These are phyloP conservation scores for Phycomyces nitens DNA, from an alignment of 192 early-diverging fungal species.

Conservation along the genomic window DNA sequence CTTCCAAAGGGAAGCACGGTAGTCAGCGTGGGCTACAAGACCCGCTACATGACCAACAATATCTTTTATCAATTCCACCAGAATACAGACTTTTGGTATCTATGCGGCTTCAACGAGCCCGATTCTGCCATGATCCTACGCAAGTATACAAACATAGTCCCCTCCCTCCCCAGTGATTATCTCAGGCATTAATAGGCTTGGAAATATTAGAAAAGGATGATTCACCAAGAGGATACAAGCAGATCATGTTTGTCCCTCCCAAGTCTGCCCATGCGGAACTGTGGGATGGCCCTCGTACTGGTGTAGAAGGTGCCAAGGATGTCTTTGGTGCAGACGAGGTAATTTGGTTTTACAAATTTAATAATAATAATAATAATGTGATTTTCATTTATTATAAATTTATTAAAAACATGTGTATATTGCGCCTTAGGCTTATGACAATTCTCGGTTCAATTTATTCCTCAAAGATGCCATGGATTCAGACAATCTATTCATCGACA, in stretches of 20 bases:
- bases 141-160: conserved; percentile 43
- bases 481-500: conserved; percentile 32
- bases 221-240: conserved; percentile 65
- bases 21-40: conserved; percentile 68
- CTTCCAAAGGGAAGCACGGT: conserved; percentile 66
- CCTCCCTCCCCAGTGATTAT: too few species aligned
- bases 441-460: conserved; percentile 16
- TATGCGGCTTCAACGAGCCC: conserved; percentile 88
- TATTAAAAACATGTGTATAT: not conserved
- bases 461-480: conserved; percentile 15
- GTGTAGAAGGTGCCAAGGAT: conserved; percentile 69
- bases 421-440: conserved; percentile 25
- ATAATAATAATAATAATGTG: not conserved
- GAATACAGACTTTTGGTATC: conserved; percentile 86
- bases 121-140: conserved; percentile 72
- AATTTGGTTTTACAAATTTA: conserved; percentile 1
- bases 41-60: conserved; percentile 83
- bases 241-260: conserved; percentile 85
- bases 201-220: conserved; percentile 42
- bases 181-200: not conserved
- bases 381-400: not conserved
- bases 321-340: conserved; percentile 86
- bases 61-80: conserved; percentile 97
- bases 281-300: conserved; percentile 92
- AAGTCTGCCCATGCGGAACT: conserved; percentile 70